Percentiles rank a stretch among this genome's conserved stretches.
Conservation (phyloP, 164 flowering plant genomes). For the Platanus orientalis region DNA sequence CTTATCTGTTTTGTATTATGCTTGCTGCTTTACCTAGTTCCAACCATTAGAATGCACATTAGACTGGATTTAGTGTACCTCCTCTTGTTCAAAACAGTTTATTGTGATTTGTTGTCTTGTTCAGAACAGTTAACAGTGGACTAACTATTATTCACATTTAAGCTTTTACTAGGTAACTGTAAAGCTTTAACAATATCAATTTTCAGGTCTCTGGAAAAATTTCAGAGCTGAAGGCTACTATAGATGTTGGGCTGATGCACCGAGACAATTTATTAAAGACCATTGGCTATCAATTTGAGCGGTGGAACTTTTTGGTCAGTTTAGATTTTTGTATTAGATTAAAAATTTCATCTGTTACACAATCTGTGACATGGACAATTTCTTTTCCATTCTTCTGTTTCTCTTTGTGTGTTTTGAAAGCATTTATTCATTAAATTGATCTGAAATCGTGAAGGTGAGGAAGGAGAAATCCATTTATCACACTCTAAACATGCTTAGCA, state of each 20-base stretch:
- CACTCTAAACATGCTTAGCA: conserved; percentile 91
- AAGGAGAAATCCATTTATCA: conserved; percentile 86
- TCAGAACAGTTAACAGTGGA: neutral
- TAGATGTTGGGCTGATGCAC: conserved; percentile 68
- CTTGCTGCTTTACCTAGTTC: no score
- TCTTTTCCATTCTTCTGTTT: neutral
- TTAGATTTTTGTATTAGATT: conserved; percentile 4
- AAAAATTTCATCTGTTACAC: neutral
- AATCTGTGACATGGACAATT: neutral
- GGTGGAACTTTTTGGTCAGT: conserved; percentile 69
- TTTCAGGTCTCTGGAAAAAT: conserved; percentile 65
- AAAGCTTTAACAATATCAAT: neutral
- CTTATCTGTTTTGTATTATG: no score
- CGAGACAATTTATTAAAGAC: conserved; percentile 46
- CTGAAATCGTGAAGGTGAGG: conserved; percentile 58
- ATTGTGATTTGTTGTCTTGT: neutral
- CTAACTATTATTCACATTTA: neutral
- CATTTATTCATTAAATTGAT: neutral
- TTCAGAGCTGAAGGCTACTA: conserved; percentile 66
- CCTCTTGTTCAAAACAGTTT: neutral
- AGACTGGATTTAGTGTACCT: neutral
- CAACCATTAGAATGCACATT: no score
- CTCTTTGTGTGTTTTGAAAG: neutral
- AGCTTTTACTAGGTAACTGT: neutral
- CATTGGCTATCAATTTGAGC: conserved; percentile 58